Percentiles rank a stretch among this genome's conserved stretches.
Evolutionary conservation across 2,329 filamentous ascomycete species (phyloP).

Genomic region (Aspergillus latus): DNA sequence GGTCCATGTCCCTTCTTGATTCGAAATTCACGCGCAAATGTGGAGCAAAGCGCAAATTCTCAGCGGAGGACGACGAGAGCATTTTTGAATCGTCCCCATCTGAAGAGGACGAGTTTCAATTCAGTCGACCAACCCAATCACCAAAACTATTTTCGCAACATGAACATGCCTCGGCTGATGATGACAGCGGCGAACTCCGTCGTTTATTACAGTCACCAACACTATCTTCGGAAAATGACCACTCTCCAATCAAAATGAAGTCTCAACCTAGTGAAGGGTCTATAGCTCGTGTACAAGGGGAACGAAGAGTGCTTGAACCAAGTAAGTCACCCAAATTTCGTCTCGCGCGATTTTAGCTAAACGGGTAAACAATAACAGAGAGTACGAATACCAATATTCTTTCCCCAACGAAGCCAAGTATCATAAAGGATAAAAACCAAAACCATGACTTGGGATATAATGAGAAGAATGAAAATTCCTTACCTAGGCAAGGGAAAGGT

Average conservation of each 20-base stretch:
- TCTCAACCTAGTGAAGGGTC: slow-evolving; percentile 18
- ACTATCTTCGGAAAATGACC: slow-evolving; percentile 8
- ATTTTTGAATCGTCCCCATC: slow-evolving; percentile 17
- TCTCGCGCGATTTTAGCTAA: slow-evolving; percentile 14
- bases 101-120: slow-evolving; percentile 37
- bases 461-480: neutral
- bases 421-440: neutral
- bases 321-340: slow-evolving; percentile 35
- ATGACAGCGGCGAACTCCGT: neutral
- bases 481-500: neutral
- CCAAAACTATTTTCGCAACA: slow-evolving; percentile 7
- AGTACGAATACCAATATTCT: slow-evolving; percentile 49
- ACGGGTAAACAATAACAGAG: slow-evolving; percentile 36
- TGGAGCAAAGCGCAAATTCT: slow-evolving; percentile 60
- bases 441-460: neutral
- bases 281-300: slow-evolving; percentile 19
- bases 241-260: slow-evolving; percentile 21
- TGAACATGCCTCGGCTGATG: neutral
- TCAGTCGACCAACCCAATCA: slow-evolving; percentile 28
- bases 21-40: slow-evolving; percentile 38
- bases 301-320: slow-evolving; percentile 42
- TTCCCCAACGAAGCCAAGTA: slow-evolving; percentile 29
- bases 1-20: slow-evolving; percentile 1
- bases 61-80: slow-evolving; percentile 51
- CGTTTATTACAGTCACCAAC: slow-evolving; percentile 15